phyloP scores from a whole-genome alignment of 768 basidiomycete species.

The Boletus tylopilopsis region DNA sequence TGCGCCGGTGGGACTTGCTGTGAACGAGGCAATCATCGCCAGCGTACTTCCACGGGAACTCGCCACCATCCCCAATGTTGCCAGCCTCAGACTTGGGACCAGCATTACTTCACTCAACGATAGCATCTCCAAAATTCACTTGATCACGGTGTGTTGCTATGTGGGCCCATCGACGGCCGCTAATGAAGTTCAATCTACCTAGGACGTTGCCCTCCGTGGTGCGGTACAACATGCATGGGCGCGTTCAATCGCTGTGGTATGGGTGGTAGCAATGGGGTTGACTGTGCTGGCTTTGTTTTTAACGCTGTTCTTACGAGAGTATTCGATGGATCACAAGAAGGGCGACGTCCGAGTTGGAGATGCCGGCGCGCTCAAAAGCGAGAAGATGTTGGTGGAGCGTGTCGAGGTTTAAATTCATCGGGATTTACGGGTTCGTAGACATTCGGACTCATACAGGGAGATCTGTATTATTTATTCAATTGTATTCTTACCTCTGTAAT shows the following conservation, averaged over 20 bases:
- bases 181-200: neutral
- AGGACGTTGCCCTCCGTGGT: neutral
- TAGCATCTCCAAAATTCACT: slow-evolving; percentile 42
- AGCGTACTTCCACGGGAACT: slow-evolving; percentile 37
- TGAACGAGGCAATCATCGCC: slow-evolving; percentile 69
- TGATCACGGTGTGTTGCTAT: slow-evolving; percentile 20
- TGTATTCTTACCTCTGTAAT: too few species aligned
- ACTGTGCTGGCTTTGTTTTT: neutral
- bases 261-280: neutral
- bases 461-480: too few species aligned
- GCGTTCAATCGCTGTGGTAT: neutral
- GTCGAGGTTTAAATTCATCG: too few species aligned
- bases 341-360: neutral
- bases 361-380: neutral
- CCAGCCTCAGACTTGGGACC: slow-evolving; percentile 34
- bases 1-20: slow-evolving; percentile 68
- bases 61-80: slow-evolving; percentile 1
- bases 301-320: neutral
- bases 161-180: neutral
- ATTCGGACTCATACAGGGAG: too few species aligned
- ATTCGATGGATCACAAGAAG: neutral
- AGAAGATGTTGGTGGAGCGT: neutral
- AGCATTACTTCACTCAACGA: slow-evolving; percentile 44
- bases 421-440: too few species aligned
- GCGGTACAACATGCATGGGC: neutral